These are phyloP conservation scores for Jatropha multifida DNA, from an alignment of 441 rosid species.

Conservation along the genomic window DNA sequence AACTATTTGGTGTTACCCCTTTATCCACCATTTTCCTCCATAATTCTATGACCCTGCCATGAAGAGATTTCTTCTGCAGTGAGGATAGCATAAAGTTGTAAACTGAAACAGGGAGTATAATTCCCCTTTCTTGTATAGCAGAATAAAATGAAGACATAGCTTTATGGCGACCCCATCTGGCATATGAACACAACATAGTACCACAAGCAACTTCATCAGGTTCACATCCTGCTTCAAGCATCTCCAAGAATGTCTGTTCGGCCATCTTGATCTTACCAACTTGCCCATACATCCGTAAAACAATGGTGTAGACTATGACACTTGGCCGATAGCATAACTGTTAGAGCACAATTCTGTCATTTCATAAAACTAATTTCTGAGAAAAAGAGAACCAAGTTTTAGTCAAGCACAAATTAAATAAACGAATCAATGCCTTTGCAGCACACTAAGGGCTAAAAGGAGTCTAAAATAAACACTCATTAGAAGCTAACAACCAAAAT, in stretches of 20 bases:
- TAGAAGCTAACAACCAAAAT: not conserved
- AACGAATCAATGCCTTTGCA: not conserved
- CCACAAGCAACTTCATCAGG: conserved; percentile 96
- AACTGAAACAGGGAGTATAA: conserved; percentile 57
- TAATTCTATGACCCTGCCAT: conserved; percentile 55
- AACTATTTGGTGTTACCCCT: conserved; percentile 54
- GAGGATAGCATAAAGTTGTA: conserved; percentile 93
- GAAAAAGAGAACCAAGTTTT: not conserved
- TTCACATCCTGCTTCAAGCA: conserved; percentile 89
- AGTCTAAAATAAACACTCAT: not conserved
- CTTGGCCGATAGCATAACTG: conserved; percentile 85
- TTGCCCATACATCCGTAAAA: conserved; percentile 80
- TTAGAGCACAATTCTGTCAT: conserved; percentile 47
- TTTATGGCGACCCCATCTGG: conserved; percentile 89
- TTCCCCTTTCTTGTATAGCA: conserved; percentile 67
- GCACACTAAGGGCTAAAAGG: too few species aligned
- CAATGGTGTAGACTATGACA: conserved; percentile 71
- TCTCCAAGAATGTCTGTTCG: conserved; percentile 83
- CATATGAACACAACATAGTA: conserved; percentile 88
- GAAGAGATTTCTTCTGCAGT: conserved; percentile 83
- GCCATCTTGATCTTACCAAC: conserved; percentile 84
- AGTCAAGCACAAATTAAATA: conserved; percentile 8
- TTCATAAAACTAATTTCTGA: conserved; percentile 31
- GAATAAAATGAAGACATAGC: conserved; percentile 77
- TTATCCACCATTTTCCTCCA: conserved; percentile 74